Evolutionary conservation across 2,329 filamentous ascomycete genomes (phyloP), one percentile per base, ranked within the genome.

Genomic region (Talaromyces sp.): DNA sequence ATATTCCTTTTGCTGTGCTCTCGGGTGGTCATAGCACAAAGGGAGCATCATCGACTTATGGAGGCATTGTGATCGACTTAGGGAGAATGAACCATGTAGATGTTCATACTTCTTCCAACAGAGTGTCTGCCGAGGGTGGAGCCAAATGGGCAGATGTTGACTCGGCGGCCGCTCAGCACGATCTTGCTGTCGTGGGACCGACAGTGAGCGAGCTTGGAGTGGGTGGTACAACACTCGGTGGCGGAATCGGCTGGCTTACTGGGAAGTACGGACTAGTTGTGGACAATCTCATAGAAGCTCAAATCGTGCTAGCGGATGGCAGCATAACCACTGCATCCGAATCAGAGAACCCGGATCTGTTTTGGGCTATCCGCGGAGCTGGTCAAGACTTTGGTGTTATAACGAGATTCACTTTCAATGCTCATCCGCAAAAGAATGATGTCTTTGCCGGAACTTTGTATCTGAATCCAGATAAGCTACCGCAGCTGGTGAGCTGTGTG

Each of bases 51-150:
- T 85, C 83, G 1, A 83, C 83, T 1, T 72, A 81, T 33, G 81
- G 82, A n/a, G 86, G 85, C 5, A 75, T 88, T 48, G 81, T 88
- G 10, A 82, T 88, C 63, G 84, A 87, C 69, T 78, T 88, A 16
- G 78, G 78, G 2, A 75, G 80, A 33, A 83, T 88, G 81, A 78
- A 81, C 2, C 70, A 74, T 0, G 83, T 87, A 11, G 75, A 72
- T 0, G 83, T 88, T 9, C 79, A 88, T 60, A 22, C 72, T 0
- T 71, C 74, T 2, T 76, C 74, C 7, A 77, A 81, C 63, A 83
- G 79, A 1, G 78, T 87, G 50, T 78, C 75, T 0, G 82, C 80
- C 6, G 81, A 83, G 59, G 84, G 85, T 24, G 85, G 85, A n/a
- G 81, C 82, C 54, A 73, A 79, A 2, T 87, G 85, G 84, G 77